Evolutionary conservation across 768 basidiomycete genomes (phyloP).

Genomic region (Pleurotus platypus): DNA sequence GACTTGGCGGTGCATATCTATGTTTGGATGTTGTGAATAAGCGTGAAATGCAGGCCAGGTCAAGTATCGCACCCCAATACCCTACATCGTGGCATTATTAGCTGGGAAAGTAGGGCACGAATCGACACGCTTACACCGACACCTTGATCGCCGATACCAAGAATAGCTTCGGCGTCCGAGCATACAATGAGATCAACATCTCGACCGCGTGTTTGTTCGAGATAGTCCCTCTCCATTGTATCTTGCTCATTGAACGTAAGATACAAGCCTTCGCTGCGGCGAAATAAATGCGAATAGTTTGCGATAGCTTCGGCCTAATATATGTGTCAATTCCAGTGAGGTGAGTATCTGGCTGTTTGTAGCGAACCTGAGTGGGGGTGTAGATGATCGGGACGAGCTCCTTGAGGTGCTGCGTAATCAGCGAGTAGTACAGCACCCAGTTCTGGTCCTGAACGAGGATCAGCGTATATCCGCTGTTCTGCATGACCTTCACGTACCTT

Average conservation of each 20-base stretch:
- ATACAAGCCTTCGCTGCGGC: constrained; percentile 75
- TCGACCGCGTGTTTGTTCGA: constrained; percentile 58
- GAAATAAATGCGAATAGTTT: constrained; percentile 81
- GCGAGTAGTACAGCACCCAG: constrained; percentile 74
- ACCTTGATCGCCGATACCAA: constrained; percentile 66
- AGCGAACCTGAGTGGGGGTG: constrained; percentile 70
- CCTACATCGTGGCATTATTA: constrained; percentile 21
- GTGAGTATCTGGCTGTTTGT: background rate
- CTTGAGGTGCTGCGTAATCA: constrained; percentile 54
- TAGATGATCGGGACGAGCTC: constrained; percentile 75
- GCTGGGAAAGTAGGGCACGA: constrained; percentile 16
- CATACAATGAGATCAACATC: constrained; percentile 79
- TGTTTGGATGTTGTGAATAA: background rate
- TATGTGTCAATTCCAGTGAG: background rate
- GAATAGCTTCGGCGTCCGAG: constrained; percentile 81
- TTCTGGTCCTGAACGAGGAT: constrained; percentile 57
- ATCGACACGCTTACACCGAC: constrained; percentile 46
- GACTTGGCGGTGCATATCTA: constrained; percentile 79
- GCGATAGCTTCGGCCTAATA: constrained; percentile 74
- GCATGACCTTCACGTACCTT: constrained; percentile 26
- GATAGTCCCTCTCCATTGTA: constrained; percentile 72
- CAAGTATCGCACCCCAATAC: constrained; percentile 43
- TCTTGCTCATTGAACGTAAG: constrained; percentile 59
- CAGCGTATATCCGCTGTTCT: background rate
- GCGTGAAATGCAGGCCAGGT: background rate